Evolutionary conservation across 345 rosid genomes (phyloP).

Genomic region (Firmiana major): DNA sequence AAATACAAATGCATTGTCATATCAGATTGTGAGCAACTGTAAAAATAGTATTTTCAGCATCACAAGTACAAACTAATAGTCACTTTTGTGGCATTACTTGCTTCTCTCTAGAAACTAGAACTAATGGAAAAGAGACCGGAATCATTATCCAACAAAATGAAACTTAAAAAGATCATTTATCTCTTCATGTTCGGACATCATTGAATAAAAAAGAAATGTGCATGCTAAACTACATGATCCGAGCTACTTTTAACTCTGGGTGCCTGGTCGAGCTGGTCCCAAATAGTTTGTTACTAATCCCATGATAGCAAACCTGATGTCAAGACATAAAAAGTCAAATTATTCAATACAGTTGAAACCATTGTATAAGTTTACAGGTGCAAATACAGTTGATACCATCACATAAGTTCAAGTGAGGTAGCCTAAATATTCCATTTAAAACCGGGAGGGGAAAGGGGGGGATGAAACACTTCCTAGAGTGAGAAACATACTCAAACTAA

Average conservation of each 20-base stretch:
- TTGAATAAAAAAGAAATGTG: neutral
- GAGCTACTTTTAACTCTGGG: slow-evolving; percentile 34
- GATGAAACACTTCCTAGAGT: neutral
- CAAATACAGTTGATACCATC: neutral
- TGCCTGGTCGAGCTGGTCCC: slow-evolving; percentile 71
- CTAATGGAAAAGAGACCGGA: neutral
- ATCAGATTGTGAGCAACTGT: neutral
- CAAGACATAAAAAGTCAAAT: neutral
- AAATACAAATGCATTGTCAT: neutral
- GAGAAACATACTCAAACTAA: neutral
- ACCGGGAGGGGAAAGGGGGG: neutral
- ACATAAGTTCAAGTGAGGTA: neutral
- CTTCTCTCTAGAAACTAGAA: neutral
- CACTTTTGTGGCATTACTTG: neutral
- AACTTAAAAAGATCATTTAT: neutral
- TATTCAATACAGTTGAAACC: neutral
- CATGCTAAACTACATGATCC: neutral
- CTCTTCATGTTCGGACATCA: neutral
- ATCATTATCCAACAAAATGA: neutral
- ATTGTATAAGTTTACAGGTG: no score
- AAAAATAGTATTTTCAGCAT: neutral
- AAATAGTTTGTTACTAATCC: slow-evolving; percentile 92
- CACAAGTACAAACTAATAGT: neutral
- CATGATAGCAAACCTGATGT: slow-evolving; percentile 92
- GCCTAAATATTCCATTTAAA: neutral